A percentile compares a stretch with the other conserved stretches of the same genome.
These are phyloP conservation scores for Fusarium sp. DNA, from an alignment of 2,329 filamentous ascomycete species.

Conservation along the genomic window DNA sequence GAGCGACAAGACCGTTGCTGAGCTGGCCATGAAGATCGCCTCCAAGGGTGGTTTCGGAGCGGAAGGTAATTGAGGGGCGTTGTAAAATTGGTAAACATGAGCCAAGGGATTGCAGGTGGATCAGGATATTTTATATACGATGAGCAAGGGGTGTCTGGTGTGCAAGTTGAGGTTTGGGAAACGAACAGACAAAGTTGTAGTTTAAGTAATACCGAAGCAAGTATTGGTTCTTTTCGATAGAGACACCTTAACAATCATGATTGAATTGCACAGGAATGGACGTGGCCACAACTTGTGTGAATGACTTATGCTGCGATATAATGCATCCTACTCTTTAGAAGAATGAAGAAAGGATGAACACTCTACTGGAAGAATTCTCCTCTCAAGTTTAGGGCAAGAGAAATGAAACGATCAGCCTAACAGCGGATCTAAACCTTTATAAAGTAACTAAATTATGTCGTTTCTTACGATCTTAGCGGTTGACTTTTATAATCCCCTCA, in stretches of 20 bases:
- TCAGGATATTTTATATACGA: conserved; percentile 5
- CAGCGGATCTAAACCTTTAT: background rate
- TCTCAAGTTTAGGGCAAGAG: background rate
- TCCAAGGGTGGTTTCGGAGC: conserved; percentile 48
- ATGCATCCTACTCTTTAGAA: background rate
- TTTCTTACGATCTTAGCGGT: background rate
- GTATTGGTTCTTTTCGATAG: background rate
- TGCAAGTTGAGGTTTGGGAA: background rate
- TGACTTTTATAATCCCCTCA: background rate
- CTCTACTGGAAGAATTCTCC: background rate
- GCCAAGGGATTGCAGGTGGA: background rate
- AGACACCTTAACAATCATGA: background rate
- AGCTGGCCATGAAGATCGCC: conserved; percentile 54
- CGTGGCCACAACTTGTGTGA: background rate
- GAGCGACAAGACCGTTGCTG: conserved; percentile 55
- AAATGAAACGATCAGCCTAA: background rate
- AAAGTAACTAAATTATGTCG: background rate
- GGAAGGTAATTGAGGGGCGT: conserved; percentile 13
- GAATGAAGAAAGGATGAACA: background rate
- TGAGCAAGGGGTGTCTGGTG: background rate
- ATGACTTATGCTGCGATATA: background rate
- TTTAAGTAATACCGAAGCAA: background rate
- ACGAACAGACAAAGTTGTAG: background rate
- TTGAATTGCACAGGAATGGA: background rate
- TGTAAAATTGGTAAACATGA: background rate